Percentiles rank a stretch among this genome's conserved stretches.
phyloP scores from a whole-genome alignment of 2,329 filamentous ascomycete species.

The Chaetomium sp. region DNA sequence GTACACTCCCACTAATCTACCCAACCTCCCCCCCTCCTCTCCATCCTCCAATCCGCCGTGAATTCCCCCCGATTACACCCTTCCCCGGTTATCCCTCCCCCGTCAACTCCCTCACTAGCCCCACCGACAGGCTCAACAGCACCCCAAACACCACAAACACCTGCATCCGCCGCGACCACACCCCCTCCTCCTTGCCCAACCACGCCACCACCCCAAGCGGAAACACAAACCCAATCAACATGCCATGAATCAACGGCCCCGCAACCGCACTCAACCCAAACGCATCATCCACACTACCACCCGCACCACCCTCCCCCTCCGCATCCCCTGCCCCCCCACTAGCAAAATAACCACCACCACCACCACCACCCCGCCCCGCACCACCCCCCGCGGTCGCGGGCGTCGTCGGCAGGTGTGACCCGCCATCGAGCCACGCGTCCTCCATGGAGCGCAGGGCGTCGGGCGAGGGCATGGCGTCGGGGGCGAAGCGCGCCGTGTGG shows the following conservation, averaged over 20 bases:
- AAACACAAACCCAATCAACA: constrained; percentile 93
- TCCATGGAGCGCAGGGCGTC: constrained; percentile 76
- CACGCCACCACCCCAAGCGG: constrained; percentile 84
- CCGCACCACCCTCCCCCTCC: constrained; percentile 44
- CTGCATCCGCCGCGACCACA: constrained; percentile 82
- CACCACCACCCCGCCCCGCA: constrained; percentile 44
- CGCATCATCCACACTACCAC: constrained; percentile 39
- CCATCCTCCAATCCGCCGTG: no score
- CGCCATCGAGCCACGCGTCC: constrained; percentile 84
- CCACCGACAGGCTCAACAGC: constrained; percentile 75
- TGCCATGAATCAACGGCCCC: constrained; percentile 85
- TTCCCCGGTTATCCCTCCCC: constrained; percentile 41
- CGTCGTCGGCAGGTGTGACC: constrained; percentile 19
- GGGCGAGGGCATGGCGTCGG: constrained; percentile 84
- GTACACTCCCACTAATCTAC: not conserved
- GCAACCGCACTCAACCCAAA: constrained; percentile 59
- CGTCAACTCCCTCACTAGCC: constrained; percentile 59
- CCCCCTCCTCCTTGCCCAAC: constrained; percentile 81
- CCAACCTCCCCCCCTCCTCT: not conserved
- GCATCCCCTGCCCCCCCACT: constrained; percentile 38
- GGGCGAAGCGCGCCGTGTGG: constrained; percentile 78
- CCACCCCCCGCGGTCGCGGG: constrained; percentile 31
- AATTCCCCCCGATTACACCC: no score
- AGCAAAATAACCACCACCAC: constrained; percentile 32
- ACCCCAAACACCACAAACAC: constrained; percentile 87